A percentile compares a stretch with the other conserved stretches of the same genome.
Conservation (phyloP, 208 protist species). For the Trypanosoma melophagium region DNA sequence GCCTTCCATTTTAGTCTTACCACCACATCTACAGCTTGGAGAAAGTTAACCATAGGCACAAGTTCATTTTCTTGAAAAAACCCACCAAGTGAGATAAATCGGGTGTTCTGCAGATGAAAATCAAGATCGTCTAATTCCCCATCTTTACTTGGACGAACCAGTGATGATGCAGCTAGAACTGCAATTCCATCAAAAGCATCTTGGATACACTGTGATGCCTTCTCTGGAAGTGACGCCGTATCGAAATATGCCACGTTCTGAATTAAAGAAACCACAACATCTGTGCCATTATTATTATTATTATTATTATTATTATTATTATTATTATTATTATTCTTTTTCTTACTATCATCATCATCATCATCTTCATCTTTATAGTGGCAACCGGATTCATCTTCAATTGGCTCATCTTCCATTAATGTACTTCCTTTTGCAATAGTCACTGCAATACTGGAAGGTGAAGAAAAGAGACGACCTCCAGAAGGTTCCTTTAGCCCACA, state of each 20-base stretch:
- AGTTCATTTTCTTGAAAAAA: conserved; percentile 22
- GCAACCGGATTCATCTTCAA: too few species aligned
- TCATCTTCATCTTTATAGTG: too few species aligned
- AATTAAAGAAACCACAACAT: conserved; percentile 5
- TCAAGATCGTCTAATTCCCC: not conserved
- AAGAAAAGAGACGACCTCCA: not conserved
- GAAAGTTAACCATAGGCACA: conserved; percentile 23
- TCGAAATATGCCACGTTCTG: conserved; percentile 7
- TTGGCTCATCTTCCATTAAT: not conserved
- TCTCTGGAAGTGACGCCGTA: not conserved
- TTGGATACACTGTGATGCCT: not conserved
- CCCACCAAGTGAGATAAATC: conserved; percentile 13
- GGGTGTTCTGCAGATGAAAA: not conserved
- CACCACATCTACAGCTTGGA: conserved; percentile 16
- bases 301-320: not conserved
- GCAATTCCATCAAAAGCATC: conserved; percentile 17
- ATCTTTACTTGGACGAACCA: conserved; percentile 2
- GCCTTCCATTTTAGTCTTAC: conserved; percentile 20
- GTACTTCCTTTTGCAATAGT: not conserved
- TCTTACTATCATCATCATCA: not conserved
- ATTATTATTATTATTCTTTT: not conserved
- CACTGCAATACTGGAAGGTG: not conserved
- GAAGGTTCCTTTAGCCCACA: not conserved
- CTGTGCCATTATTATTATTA: not conserved
- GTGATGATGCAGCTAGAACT: conserved; percentile 14